A percentile compares a stretch with the other conserved stretches of the same genome.
phyloP scores from a whole-genome alignment of 495 filamentous ascomycete genomes.

The Lasiosphaeria hispida region DNA sequence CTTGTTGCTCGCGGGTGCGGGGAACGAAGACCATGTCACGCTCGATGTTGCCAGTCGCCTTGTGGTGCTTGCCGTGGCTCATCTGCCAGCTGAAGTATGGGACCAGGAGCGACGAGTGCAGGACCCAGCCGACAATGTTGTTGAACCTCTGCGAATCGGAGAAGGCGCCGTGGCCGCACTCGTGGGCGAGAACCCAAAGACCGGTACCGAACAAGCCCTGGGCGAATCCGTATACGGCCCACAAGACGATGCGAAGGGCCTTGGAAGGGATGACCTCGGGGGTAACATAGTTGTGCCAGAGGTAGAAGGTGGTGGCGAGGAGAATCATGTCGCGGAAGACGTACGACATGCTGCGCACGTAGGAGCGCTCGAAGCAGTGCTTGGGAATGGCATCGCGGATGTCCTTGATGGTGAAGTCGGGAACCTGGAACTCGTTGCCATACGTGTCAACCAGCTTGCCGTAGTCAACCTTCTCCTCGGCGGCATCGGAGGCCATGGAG shows the following conservation, averaged over 20 bases:
- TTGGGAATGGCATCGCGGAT: constrained; percentile 79
- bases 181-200: constrained; percentile 81
- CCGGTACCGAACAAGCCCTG: constrained; percentile 79
- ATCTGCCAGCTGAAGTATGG: constrained; percentile 95
- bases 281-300: constrained; percentile 62
- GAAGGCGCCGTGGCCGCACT: constrained; percentile 87
- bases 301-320: constrained; percentile 62
- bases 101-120: constrained; percentile 78
- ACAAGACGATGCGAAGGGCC: constrained; percentile 55
- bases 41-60: constrained; percentile 91
- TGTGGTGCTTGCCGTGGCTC: constrained; percentile 91
- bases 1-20: constrained; percentile 74
- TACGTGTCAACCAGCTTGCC: constrained; percentile 68
- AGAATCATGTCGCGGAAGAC: constrained; percentile 66
- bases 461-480: constrained; percentile 27
- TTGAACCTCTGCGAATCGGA: constrained; percentile 76
- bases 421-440: constrained; percentile 71
- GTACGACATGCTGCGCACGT: constrained; percentile 59
- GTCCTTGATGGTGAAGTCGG: constrained; percentile 76
- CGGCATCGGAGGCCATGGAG: constrained; percentile 69
- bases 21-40: constrained; percentile 98
- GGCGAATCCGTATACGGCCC: constrained; percentile 66
- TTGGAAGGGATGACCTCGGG: constrained; percentile 59
- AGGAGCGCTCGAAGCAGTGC: constrained; percentile 76
- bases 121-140: constrained; percentile 80